These are phyloP conservation scores for Cladosporium sp. DNA, from an alignment of 2,329 filamentous ascomycete genomes.

Conservation along the genomic window DNA sequence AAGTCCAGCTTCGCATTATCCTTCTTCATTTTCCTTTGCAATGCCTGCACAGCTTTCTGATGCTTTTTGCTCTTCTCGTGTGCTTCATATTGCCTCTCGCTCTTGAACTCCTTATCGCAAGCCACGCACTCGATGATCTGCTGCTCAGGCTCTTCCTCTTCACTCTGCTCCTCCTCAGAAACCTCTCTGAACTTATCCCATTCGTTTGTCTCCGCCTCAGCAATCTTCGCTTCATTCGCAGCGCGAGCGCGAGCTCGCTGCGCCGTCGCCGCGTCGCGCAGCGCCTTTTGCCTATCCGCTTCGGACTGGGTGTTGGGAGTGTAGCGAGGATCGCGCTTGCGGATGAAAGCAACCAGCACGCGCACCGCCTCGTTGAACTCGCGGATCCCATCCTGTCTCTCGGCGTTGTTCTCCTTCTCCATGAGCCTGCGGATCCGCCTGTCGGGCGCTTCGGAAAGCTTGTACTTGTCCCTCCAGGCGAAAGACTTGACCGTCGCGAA, in stretches of 20 bases:
- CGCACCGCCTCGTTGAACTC: slow-evolving; percentile 93
- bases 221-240: slow-evolving; percentile 73
- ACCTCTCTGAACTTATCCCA: slow-evolving; percentile 68
- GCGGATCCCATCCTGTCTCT: slow-evolving; percentile 76
- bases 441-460: slow-evolving; percentile 82
- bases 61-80: slow-evolving; percentile 99
- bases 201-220: slow-evolving; percentile 64
- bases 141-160: slow-evolving; percentile 51
- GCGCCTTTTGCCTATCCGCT: slow-evolving; percentile 72
- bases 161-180: slow-evolving; percentile 54
- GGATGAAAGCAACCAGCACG: slow-evolving; percentile 81
- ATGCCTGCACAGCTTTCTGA: slow-evolving; percentile 75
- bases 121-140: slow-evolving; percentile 63
- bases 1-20: slow-evolving; percentile 66
- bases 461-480: slow-evolving; percentile 84
- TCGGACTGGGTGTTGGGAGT: slow-evolving; percentile 74
- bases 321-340: slow-evolving; percentile 88
- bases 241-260: slow-evolving; percentile 83
- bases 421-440: slow-evolving; percentile 77
- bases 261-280: slow-evolving; percentile 76
- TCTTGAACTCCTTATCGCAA: slow-evolving; percentile 73
- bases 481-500: slow-evolving; percentile 87
- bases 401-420: slow-evolving; percentile 91
- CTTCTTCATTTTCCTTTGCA: slow-evolving; percentile 78
- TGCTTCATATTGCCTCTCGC: slow-evolving; percentile 84